Base-by-base conservation (phyloP, 345 rosid genomes). In the Salix viminalis region DNA sequence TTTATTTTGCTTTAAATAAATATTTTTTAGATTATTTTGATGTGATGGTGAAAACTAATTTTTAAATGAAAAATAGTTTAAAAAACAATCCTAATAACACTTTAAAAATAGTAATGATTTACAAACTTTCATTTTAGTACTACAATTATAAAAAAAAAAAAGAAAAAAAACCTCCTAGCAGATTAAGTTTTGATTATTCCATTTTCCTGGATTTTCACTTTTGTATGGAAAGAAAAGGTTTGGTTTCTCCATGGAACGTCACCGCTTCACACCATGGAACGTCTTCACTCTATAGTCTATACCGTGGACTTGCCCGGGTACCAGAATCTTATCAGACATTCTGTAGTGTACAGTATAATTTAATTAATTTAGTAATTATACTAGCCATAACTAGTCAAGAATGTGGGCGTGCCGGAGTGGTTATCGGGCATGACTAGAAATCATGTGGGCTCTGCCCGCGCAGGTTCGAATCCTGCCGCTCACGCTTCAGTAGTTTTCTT, bases 341-440 rank as follows among this genome's bases (percentile, higher is more conserved):
- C 37, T 32, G 5, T 32, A 32, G 5, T 32, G 5, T 32, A 4
- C 4, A 32, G 5, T 0, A 32, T 32, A 32, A 32, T 4, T 4
- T 0, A 32, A 0, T 4, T 4, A 0, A 32, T 4, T 30, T 30
- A 30, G 0, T 30, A 3, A 30, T 30, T 30, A 32, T 32, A 32
- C 5, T 32, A 32, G 0, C 5, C 34, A 32, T 32, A 0, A 32
- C 0, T 32, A 2, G 34, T 4, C 0, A 32, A 32, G 4, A 4
- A 32, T 4, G 37, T 91, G 96, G 90, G 82, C 91, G 91, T 90
- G 94, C 92, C 97, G 92, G 92, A 92, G 94, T 90, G 97, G 97
- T 92, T 92, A 90, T 89, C 92, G 91, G 92, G 94, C 97, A 90
- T 92, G 92, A 90, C 97, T 90, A 91, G 94, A 91, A 91, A 90